phyloP scores from a whole-genome alignment of 805 yeast genomes.

The Nakazawaea pomicola region DNA sequence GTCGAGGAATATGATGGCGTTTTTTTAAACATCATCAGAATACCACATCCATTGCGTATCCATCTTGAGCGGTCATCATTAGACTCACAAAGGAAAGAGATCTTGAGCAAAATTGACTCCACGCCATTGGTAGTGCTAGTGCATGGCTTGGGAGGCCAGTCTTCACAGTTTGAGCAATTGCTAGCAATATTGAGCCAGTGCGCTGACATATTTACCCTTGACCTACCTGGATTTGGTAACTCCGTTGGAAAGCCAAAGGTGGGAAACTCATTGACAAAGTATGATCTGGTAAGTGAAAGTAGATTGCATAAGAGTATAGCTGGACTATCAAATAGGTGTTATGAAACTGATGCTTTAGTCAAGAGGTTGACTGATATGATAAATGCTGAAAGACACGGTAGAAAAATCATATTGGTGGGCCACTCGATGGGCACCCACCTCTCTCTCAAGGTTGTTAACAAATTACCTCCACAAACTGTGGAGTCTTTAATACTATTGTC shows the following conservation, averaged over 20 bases:
- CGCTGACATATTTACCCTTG: slow-evolving; percentile 64
- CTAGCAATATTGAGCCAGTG: slow-evolving; percentile 58
- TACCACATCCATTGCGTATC: slow-evolving; percentile 45
- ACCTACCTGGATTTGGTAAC: slow-evolving; percentile 87
- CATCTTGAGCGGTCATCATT: slow-evolving; percentile 24
- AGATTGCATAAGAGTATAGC: slow-evolving; percentile 26
- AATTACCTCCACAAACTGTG: slow-evolving; percentile 31
- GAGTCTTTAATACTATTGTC: slow-evolving; percentile 44
- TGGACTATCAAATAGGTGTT: slow-evolving; percentile 36
- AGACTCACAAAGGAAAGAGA: background rate
- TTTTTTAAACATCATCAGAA: slow-evolving; percentile 36
- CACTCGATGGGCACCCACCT: slow-evolving; percentile 59
- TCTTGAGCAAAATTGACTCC: slow-evolving; percentile 31
- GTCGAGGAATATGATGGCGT: slow-evolving; percentile 35
- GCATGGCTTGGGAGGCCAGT: slow-evolving; percentile 90
- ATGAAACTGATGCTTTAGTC: slow-evolving; percentile 35
- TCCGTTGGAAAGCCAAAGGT: slow-evolving; percentile 18
- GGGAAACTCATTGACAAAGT: slow-evolving; percentile 17
- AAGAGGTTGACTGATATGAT: slow-evolving; percentile 34
- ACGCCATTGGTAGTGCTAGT: slow-evolving; percentile 62
- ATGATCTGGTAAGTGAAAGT: slow-evolving; percentile 17
- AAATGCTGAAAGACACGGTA: slow-evolving; percentile 33
- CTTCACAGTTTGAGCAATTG: slow-evolving; percentile 77
- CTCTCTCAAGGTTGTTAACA: slow-evolving; percentile 33
- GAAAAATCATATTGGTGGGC: slow-evolving; percentile 40